Evolutionary conservation across 1,284 basidiomycete genomes (phyloP).

Genomic region (Trichosporon ovoides): DNA sequence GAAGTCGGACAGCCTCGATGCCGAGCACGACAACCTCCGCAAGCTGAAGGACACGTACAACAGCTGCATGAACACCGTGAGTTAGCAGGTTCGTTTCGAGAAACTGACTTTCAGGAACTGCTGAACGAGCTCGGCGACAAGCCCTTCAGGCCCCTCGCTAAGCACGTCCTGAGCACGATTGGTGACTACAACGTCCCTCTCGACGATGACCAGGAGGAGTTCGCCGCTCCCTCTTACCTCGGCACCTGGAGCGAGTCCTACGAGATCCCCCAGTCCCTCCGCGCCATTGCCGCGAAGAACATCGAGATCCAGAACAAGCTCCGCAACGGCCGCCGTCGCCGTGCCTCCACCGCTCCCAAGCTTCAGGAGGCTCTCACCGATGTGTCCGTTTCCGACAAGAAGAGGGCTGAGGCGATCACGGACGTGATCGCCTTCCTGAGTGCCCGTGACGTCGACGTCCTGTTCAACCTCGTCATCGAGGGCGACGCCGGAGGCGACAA

Average conservation of each 20-base stretch:
- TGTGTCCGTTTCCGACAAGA: background rate
- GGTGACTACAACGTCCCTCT: slow-evolving; percentile 37
- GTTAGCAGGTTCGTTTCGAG: slow-evolving; percentile 13
- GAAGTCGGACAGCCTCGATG: slow-evolving; percentile 14
- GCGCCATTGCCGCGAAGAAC: slow-evolving; percentile 14
- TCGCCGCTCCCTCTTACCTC: slow-evolving; percentile 24
- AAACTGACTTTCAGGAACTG: slow-evolving; percentile 28
- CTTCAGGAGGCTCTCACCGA: background rate
- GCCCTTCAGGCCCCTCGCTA: slow-evolving; percentile 50
- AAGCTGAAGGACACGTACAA: slow-evolving; percentile 76
- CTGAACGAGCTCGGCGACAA: slow-evolving; percentile 50
- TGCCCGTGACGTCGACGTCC: slow-evolving; percentile 69
- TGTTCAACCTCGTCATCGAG: slow-evolving; percentile 75
- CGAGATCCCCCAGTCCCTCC: slow-evolving; percentile 29
- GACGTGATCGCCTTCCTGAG: slow-evolving; percentile 81
- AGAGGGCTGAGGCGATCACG: slow-evolving; percentile 52
- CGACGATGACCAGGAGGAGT: slow-evolving; percentile 16
- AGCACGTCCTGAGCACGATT: slow-evolving; percentile 43
- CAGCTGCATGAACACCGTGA: slow-evolving; percentile 72
- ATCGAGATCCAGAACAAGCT: background rate
- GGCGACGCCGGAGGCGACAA: slow-evolving; percentile 78
- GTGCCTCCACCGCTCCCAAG: background rate
- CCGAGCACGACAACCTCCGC: slow-evolving; percentile 63
- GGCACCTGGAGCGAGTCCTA: slow-evolving; percentile 36
- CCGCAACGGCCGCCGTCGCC: background rate